Conservation (phyloP, 2,329 filamentous ascomycete species). For the Xylariaceae sp. region DNA sequence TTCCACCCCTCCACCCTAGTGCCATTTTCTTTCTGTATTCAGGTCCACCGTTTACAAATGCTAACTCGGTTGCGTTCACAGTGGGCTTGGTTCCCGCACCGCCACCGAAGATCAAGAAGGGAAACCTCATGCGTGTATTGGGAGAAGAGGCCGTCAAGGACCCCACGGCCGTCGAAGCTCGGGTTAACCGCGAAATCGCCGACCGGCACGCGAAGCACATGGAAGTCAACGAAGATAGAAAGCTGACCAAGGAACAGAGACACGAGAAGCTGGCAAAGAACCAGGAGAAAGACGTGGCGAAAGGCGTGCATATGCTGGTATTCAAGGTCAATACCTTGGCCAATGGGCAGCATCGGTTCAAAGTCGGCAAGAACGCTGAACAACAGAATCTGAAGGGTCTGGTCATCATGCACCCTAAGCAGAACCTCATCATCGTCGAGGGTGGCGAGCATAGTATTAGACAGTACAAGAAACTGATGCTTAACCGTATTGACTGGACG, state of each 20-base stretch:
- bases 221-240: slow-evolving; percentile 72
- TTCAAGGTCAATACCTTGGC: slow-evolving; percentile 87
- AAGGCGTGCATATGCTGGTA: slow-evolving; percentile 78
- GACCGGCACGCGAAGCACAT: slow-evolving; percentile 78
- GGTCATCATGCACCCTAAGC: slow-evolving; percentile 84
- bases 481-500: slow-evolving; percentile 90
- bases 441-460: slow-evolving; percentile 78
- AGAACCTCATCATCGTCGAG: slow-evolving; percentile 87
- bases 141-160: slow-evolving; percentile 90
- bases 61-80: slow-evolving; percentile 5
- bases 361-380: slow-evolving; percentile 87
- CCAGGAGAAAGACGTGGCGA: slow-evolving; percentile 80
- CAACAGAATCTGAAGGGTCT: slow-evolving; percentile 80
- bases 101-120: slow-evolving; percentile 93
- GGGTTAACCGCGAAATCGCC: slow-evolving; percentile 87
- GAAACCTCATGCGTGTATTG: slow-evolving; percentile 93
- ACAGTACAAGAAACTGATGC: slow-evolving; percentile 87
- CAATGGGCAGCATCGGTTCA: slow-evolving; percentile 89
- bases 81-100: slow-evolving; percentile 83
- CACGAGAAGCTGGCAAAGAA: slow-evolving; percentile 77
- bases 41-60: background rate
- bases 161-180: slow-evolving; percentile 91
- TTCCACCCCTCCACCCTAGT: background rate
- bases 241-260: slow-evolving; percentile 80
- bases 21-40: background rate